Conservation (phyloP, 2,329 filamentous ascomycete species). For the Parasarocladium wereldwijsianum region DNA sequence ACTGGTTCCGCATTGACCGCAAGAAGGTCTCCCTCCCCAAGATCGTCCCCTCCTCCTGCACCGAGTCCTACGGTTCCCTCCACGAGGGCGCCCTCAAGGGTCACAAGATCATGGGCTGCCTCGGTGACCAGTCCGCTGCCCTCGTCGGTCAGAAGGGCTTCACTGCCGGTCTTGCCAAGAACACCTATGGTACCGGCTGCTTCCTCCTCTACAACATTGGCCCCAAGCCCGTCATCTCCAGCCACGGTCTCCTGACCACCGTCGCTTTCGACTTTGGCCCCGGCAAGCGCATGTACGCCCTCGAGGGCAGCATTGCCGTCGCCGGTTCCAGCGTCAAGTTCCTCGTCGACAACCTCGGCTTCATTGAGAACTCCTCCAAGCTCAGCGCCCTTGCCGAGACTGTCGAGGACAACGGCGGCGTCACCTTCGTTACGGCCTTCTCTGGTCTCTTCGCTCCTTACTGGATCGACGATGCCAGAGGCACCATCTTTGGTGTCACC, state of each 20-base stretch:
- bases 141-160: slow-evolving; percentile 71
- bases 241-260: slow-evolving; percentile 61
- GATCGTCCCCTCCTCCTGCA: slow-evolving; percentile 61
- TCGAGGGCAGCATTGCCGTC: slow-evolving; percentile 66
- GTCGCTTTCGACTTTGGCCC: slow-evolving; percentile 64
- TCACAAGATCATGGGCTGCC: slow-evolving; percentile 57
- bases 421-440: slow-evolving; percentile 67
- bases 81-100: slow-evolving; percentile 48
- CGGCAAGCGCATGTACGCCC: slow-evolving; percentile 53
- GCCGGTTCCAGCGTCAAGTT: slow-evolving; percentile 66
- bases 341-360: slow-evolving; percentile 40
- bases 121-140: slow-evolving; percentile 72
- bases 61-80: slow-evolving; percentile 52
- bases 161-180: slow-evolving; percentile 62
- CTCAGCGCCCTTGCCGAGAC: slow-evolving; percentile 31
- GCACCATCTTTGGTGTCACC: slow-evolving; percentile 67
- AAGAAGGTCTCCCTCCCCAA: slow-evolving; percentile 59
- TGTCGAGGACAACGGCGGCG: slow-evolving; percentile 55
- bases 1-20: slow-evolving; percentile 60
- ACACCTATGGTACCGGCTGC: slow-evolving; percentile 76
- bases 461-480: slow-evolving; percentile 72
- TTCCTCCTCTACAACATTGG: slow-evolving; percentile 78
- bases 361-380: slow-evolving; percentile 33
- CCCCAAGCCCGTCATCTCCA: slow-evolving; percentile 63
- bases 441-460: slow-evolving; percentile 71